Conservation (phyloP, 2,329 filamentous ascomycete genomes). For the Sporothrix inflata region DNA sequence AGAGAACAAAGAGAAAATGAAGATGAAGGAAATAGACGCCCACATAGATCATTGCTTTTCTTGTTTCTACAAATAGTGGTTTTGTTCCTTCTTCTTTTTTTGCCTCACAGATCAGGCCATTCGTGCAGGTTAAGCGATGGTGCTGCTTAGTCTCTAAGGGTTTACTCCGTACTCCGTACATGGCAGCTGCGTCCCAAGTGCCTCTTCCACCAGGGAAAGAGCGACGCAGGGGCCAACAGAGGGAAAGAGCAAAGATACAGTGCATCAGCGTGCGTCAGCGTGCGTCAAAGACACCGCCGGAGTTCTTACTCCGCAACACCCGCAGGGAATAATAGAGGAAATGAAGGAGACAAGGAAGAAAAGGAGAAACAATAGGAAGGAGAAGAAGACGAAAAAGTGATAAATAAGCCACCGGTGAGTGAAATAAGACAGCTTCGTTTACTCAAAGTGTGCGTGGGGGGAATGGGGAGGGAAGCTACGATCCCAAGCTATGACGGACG, state of each 20-base stretch:
- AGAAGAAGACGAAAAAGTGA: not conserved
- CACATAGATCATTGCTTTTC: not conserved
- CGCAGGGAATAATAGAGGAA: not conserved
- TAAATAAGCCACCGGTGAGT: conserved; percentile 9
- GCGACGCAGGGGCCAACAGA: not conserved
- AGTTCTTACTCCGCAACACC: not conserved
- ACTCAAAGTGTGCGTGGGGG: not conserved
- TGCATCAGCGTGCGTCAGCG: not conserved
- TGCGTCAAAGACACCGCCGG: not conserved
- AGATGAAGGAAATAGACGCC: not conserved
- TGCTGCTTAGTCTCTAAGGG: not conserved
- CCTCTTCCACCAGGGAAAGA: not conserved
- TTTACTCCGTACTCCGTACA: too few species aligned
- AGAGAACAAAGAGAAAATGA: conserved; percentile 10
- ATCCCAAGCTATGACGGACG: not conserved
- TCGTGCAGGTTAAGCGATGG: conserved; percentile 2
- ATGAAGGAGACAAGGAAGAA: not conserved
- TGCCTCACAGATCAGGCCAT: not conserved
- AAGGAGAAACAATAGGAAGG: not conserved
- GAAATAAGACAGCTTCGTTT: not conserved
- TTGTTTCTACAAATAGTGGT: too few species aligned
- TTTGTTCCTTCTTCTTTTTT: not conserved
- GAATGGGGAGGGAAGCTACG: not conserved
- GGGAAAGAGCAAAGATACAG: not conserved
- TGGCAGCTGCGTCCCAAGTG: not conserved